Evolutionary conservation across 1,139 yeast genomes (phyloP).

Genomic region (Scheffersomyces cryptocercus): DNA sequence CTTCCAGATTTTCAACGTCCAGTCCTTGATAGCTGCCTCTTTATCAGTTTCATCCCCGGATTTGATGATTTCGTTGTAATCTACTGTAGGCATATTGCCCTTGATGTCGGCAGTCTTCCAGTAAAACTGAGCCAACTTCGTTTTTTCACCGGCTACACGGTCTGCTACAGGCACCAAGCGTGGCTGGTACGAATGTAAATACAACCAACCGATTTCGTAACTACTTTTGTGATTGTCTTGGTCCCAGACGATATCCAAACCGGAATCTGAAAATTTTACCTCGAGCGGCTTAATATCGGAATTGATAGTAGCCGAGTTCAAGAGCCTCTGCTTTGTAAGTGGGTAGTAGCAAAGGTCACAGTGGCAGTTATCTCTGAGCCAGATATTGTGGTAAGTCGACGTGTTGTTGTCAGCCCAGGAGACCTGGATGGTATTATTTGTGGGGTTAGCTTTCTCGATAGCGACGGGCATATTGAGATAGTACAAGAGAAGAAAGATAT

Average conservation of each 20-base stretch:
- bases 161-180: conserved; percentile 32
- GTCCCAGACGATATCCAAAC: conserved; percentile 43
- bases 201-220: conserved; percentile 55
- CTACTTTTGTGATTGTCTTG: conserved; percentile 51
- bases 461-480: too few species aligned
- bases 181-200: conserved; percentile 61
- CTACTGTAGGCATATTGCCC: conserved; percentile 49
- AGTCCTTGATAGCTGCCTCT: conserved; percentile 53
- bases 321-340: conserved; percentile 62
- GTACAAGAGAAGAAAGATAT: too few species aligned
- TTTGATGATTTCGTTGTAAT: conserved; percentile 48
- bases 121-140: conserved; percentile 27
- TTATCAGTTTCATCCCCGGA: conserved; percentile 29
- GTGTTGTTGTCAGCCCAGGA: conserved; percentile 13
- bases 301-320: conserved; percentile 57
- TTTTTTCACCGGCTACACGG: conserved; percentile 30
- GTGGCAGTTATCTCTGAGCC: conserved; percentile 74
- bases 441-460: too few species aligned
- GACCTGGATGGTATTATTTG: conserved; percentile 1
- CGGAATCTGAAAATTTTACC: conserved; percentile 13
- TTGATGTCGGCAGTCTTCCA: conserved; percentile 56
- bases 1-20: conserved; percentile 59
- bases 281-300: conserved; percentile 44
- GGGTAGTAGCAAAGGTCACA: conserved; percentile 62
- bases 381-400: conserved; percentile 48